These are phyloP conservation scores for Leccinellum luteum DNA, from an alignment of 768 basidiomycete species.

Conservation along the genomic window DNA sequence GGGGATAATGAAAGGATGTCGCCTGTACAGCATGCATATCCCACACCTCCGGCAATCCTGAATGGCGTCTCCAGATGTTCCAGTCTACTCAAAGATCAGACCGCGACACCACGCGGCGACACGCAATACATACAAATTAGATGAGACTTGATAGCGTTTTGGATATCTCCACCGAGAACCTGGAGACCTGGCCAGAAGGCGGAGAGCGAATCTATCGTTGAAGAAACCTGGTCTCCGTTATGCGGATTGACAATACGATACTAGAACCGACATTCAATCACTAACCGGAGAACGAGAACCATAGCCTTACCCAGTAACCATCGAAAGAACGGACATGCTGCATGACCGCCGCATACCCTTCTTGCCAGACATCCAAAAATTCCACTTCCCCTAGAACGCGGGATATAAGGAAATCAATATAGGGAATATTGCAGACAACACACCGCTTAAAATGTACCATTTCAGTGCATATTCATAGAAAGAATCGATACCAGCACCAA, in stretches of 20 bases:
- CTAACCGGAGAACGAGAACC: not conserved
- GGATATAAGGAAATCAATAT: not conserved
- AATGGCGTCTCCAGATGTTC: constrained; percentile 87
- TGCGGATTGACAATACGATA: constrained; percentile 84
- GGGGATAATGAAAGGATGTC: constrained; percentile 75
- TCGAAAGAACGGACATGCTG: constrained; percentile 76
- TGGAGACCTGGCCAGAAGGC: constrained; percentile 99
- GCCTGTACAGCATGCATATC: constrained; percentile 72
- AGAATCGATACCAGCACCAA: constrained; percentile 94
- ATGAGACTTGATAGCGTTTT: constrained; percentile 91
- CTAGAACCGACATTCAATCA: constrained; percentile 39
- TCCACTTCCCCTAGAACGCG: constrained; percentile 60
- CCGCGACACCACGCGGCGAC: not conserved
- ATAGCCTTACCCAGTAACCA: constrained; percentile 73
- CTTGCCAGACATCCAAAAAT: constrained; percentile 83
- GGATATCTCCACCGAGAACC: constrained; percentile 79
- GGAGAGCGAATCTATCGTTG: constrained; percentile 89
- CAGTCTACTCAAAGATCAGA: constrained; percentile 54
- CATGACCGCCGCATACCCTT: constrained; percentile 83
- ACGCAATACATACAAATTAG: constrained; percentile 62
- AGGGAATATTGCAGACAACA: constrained; percentile 11
- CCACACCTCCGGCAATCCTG: constrained; percentile 91
- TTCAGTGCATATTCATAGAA: constrained; percentile 95
- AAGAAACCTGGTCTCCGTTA: constrained; percentile 68
- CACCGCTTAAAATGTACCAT: constrained; percentile 86